Evolutionary conservation across 208 protist species (phyloP), one percentile per base, ranked within the genome.

Genomic region (Acanthamoeba royreba): DNA sequence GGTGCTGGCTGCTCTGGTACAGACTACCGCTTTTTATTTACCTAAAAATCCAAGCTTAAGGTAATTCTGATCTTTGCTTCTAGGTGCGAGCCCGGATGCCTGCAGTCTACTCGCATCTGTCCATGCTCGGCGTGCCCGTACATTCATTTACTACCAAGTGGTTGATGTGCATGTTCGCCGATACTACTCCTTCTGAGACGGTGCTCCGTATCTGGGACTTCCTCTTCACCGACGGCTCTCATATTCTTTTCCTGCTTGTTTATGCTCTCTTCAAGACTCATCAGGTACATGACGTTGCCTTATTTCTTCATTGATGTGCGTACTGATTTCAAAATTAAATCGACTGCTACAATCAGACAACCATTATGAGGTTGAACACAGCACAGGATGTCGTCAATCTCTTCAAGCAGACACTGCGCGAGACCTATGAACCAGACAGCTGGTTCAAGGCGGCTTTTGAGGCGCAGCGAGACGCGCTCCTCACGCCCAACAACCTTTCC

Each of bases 131-230:
- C 49, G 83, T 90, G 83, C 83, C 83, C n/a, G 55, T 90, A 42
- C 83, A 90, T 17, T 90, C 83, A 40, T 90, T 90, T 52, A 90
- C 83, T 11, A 90, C 83, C 3, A 90, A 92, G 61, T 92, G 87
- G 87, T 61, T 92, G 31, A 72, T 92, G 61, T 79, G 63, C 47
- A 81, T 92, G 1, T 92, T 92, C n/a, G 63, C 47, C 47, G 53
- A 92, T 43, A 81, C 87, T 17, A 42, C 63, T 5, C 87, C 87
- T 42, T 81, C 87, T 33, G 87, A 92, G 58, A 79, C 87, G 19
- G 87, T 92, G 4, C 43, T 92, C 25, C 87, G 87, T 15, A 55
- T 92, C 4, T 92, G 87, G 87, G 87, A 92, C 45, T 81, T 72
- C n/a, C 53, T 92, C 61, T 92, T 92, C 87, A 63, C 45, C 45